Evolutionary conservation across 805 yeast species (phyloP).

Genomic region (Saccharomyces paradoxus): DNA sequence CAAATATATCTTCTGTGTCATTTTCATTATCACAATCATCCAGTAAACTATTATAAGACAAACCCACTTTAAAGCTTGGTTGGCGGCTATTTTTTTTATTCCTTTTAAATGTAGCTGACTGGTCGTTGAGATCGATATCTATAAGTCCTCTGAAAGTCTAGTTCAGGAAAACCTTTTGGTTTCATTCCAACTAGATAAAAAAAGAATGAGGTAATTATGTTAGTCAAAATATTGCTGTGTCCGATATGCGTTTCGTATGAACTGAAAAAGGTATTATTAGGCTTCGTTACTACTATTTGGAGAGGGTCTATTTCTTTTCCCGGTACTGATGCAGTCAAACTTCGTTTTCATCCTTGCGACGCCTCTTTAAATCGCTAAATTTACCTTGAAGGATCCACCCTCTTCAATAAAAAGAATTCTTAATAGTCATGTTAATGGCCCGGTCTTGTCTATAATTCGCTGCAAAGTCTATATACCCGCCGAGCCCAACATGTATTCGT

Average conservation of each 20-base stretch:
- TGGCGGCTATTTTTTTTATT: slow-evolving; percentile 8
- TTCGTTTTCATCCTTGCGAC: neutral
- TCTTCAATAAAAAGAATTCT: neutral
- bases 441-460: neutral
- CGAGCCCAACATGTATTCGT: neutral
- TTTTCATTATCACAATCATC: slow-evolving; percentile 14
- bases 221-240: neutral
- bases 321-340: neutral
- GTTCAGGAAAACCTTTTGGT: neutral
- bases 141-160: neutral
- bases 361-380: neutral
- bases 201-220: neutral
- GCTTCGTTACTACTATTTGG: neutral
- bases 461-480: neutral
- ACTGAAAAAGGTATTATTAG: neutral
- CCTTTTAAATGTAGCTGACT: neutral
- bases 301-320: neutral
- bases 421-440: neutral
- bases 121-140: slow-evolving; percentile 5
- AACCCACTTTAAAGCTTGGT: slow-evolving; percentile 13
- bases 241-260: neutral
- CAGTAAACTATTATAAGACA: slow-evolving; percentile 18
- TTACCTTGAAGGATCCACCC: neutral
- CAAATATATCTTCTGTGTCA: slow-evolving; percentile 1
- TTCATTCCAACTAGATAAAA: neutral